Conservation (phyloP, 1,139 yeast species). For the Saccharomycopsis phalli region DNA sequence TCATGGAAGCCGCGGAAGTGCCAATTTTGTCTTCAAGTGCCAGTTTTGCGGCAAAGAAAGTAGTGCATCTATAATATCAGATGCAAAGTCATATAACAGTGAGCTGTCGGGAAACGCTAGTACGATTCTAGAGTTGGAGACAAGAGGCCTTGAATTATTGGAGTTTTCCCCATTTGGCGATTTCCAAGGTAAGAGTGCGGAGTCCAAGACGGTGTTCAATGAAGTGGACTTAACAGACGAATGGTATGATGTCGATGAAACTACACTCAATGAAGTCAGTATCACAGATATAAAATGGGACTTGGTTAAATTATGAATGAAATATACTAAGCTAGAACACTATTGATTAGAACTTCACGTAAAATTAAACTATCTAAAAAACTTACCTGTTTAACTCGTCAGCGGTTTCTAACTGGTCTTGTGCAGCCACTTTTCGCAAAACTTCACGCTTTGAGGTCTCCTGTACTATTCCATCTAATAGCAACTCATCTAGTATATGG, state of each 20-base stretch:
- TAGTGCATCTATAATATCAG: slow-evolving; percentile 28
- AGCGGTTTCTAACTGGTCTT: slow-evolving; percentile 64
- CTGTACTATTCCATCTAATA: slow-evolving; percentile 74
- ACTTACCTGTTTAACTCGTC: slow-evolving; percentile 43
- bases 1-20: slow-evolving; percentile 71
- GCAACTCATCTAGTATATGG: slow-evolving; percentile 79
- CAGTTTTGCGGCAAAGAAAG: slow-evolving; percentile 30
- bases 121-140: slow-evolving; percentile 58
- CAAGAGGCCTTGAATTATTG: slow-evolving; percentile 73
- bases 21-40: slow-evolving; percentile 77
- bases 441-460: slow-evolving; percentile 82
- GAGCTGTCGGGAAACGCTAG: slow-evolving; percentile 31
- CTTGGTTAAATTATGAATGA: no score
- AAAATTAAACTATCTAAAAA: no score
- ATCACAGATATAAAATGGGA: slow-evolving; percentile 66
- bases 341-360: no score
- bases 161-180: slow-evolving; percentile 60
- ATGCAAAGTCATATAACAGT: slow-evolving; percentile 30
- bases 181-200: slow-evolving; percentile 53
- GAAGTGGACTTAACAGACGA: slow-evolving; percentile 77
- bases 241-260: slow-evolving; percentile 94
- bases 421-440: slow-evolving; percentile 65
- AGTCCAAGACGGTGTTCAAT: slow-evolving; percentile 41
- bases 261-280: slow-evolving; percentile 71
- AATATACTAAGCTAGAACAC: no score